A percentile compares a stretch with the other conserved stretches of the same genome.
Evolutionary conservation across 148 eudicot species (phyloP).

Genomic region (Linanthus parryae): DNA sequence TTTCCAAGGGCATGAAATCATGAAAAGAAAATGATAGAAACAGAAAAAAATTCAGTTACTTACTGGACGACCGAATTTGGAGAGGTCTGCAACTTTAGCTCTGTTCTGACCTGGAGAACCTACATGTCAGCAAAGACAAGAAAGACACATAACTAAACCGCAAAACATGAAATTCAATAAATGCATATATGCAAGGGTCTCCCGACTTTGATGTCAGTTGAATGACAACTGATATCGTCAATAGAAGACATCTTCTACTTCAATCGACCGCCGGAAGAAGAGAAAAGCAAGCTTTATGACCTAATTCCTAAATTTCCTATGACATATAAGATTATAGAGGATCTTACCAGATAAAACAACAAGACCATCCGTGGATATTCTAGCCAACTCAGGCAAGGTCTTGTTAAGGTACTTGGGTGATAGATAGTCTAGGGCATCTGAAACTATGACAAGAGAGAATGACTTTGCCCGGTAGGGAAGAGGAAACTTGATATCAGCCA

Average conservation of each 20-base stretch:
- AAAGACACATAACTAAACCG: background rate
- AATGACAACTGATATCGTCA: too few species aligned
- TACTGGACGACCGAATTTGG: conserved; percentile 95
- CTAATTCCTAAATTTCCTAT: too few species aligned
- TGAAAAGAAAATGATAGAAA: too few species aligned
- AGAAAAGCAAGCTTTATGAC: background rate
- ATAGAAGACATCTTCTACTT: too few species aligned
- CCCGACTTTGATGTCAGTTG: too few species aligned
- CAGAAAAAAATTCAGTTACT: conserved; percentile 23
- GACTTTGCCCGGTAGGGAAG: conserved; percentile 80
- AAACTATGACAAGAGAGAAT: conserved; percentile 76
- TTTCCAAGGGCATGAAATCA: too few species aligned
- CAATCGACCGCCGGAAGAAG: too few species aligned
- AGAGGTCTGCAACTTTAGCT: conserved; percentile 73
- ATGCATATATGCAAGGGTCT: too few species aligned
- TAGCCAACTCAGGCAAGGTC: conserved; percentile 83
- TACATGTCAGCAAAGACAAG: conserved; percentile 3
- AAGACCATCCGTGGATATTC: conserved; percentile 77
- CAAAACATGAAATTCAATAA: too few species aligned
- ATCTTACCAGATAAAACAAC: conserved; percentile 82
- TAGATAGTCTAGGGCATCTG: conserved; percentile 85
- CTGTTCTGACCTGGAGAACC: conserved; percentile 80
- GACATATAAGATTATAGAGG: too few species aligned
- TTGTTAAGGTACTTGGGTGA: conserved; percentile 91
- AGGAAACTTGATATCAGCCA: conserved; percentile 92